These are phyloP conservation scores for Solioccasus polychromus DNA, from an alignment of 768 basidiomycete genomes.

Conservation along the genomic window DNA sequence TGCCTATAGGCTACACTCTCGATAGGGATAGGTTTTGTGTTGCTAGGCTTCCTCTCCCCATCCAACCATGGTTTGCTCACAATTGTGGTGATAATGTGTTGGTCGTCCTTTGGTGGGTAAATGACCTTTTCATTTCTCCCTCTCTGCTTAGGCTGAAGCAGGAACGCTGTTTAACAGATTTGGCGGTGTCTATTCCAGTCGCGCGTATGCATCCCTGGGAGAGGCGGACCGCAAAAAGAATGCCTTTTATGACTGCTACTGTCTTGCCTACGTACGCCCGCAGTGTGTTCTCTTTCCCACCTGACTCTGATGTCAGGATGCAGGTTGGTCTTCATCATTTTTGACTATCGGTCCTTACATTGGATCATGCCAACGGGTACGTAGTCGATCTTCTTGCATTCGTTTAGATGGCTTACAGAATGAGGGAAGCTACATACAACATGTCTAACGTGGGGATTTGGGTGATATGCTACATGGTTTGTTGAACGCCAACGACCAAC, in stretches of 20 bases:
- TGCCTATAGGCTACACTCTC: constrained; percentile 3
- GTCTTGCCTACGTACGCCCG: constrained; percentile 77
- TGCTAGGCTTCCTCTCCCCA: constrained; percentile 91
- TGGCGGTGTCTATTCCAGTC: constrained; percentile 84
- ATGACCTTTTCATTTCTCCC: background rate
- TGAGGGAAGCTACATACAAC: too few relatives aligned
- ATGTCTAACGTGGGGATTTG: background rate
- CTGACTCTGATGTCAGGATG: constrained; percentile 6
- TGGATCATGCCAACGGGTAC: constrained; percentile 82
- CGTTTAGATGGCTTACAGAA: constrained; percentile 6
- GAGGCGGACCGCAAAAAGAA: constrained; percentile 78
- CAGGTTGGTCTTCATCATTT: constrained; percentile 80
- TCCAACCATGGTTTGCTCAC: constrained; percentile 93
- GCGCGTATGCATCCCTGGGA: constrained; percentile 70
- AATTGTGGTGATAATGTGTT: constrained; percentile 64
- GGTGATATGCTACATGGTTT: constrained; percentile 25
- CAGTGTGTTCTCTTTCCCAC: background rate
- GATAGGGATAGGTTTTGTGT: constrained; percentile 80
- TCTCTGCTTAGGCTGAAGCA: background rate
- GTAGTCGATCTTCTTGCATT: constrained; percentile 20
- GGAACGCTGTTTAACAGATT: constrained; percentile 46
- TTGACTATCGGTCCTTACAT: constrained; percentile 83
- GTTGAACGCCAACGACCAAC: constrained; percentile 15
- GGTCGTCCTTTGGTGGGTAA: constrained; percentile 89
- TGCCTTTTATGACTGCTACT: constrained; percentile 84